Conservation (phyloP, 1,139 yeast species). For the Candida mesenterica region DNA sequence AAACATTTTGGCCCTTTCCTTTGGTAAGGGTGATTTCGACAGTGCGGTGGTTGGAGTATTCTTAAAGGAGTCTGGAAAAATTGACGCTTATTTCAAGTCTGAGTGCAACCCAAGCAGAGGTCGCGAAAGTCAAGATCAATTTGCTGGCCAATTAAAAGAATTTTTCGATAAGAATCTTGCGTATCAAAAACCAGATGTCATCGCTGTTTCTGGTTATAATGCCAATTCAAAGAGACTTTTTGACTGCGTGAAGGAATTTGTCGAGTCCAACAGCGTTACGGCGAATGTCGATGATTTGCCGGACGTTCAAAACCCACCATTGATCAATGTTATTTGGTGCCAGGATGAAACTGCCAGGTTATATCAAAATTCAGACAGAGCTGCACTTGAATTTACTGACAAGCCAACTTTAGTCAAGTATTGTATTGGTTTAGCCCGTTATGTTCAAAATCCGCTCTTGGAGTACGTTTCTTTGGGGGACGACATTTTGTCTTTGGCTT, state of each 20-base stretch:
- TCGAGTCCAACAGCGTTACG: conserved; percentile 53
- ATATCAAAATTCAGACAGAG: conserved; percentile 78
- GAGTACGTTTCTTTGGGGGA: conserved; percentile 83
- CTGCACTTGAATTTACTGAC: conserved; percentile 80
- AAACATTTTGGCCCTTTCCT: conserved; percentile 74
- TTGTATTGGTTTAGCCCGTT: conserved; percentile 86
- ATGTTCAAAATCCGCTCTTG: conserved; percentile 83
- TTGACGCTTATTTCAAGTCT: conserved; percentile 74
- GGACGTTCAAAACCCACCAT: conserved; percentile 40
- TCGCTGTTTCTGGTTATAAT: conserved; percentile 86
- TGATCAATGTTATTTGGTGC: conserved; percentile 70
- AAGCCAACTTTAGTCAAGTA: conserved; percentile 81
- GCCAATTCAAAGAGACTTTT: conserved; percentile 65
- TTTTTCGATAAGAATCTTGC: conserved; percentile 40
- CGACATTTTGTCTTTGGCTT: conserved; percentile 66
- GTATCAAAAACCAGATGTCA: conserved; percentile 69
- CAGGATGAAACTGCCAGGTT: conserved; percentile 93
- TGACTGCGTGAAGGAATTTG: conserved; percentile 56
- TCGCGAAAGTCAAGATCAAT: conserved; percentile 49
- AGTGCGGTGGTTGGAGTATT: conserved; percentile 87
- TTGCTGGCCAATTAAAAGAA: conserved; percentile 51
- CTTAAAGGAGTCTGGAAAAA: conserved; percentile 77
- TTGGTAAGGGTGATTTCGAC: conserved; percentile 81
- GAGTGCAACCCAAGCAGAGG: conserved; percentile 71
- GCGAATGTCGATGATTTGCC: conserved; percentile 52